phyloP scores from a whole-genome alignment of 2,329 filamentous ascomycete genomes.

The Colletotrichum sojae region DNA sequence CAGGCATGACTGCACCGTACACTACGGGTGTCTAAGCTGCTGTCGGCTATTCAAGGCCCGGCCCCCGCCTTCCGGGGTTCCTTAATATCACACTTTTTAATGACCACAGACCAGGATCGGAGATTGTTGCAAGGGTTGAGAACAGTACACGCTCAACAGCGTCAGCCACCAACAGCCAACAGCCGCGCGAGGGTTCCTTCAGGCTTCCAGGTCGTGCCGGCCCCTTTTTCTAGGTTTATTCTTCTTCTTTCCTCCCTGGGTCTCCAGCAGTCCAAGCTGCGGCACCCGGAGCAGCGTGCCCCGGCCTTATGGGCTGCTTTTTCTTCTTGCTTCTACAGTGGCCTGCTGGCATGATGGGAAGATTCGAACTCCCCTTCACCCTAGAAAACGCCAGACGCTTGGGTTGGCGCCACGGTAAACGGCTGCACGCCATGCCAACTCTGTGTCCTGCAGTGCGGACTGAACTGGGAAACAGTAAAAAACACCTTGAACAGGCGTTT shows the following conservation, averaged over 20 bases:
- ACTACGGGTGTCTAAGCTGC: not conserved
- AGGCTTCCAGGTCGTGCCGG: not conserved
- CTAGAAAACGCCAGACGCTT: slow-evolving; percentile 6
- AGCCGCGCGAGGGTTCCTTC: slow-evolving; percentile 11
- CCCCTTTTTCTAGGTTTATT: not conserved
- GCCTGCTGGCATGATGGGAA: no score
- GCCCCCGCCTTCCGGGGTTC: slow-evolving; percentile 14
- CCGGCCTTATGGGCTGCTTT: not conserved
- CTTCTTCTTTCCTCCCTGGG: not conserved
- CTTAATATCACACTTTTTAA: slow-evolving; percentile 33
- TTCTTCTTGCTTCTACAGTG: no score
- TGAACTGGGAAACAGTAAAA: not conserved
- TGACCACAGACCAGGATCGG: slow-evolving; percentile 36
- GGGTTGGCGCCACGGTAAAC: not conserved
- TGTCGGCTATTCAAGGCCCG: slow-evolving; percentile 6
- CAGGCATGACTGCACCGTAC: no score
- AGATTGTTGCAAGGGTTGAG: slow-evolving; percentile 28
- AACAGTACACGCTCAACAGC: slow-evolving; percentile 1
- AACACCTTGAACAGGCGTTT: not conserved
- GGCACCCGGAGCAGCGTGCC: slow-evolving; percentile 14
- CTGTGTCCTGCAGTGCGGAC: slow-evolving; percentile 5
- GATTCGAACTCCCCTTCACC: not conserved
- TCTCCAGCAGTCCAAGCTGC: not conserved
- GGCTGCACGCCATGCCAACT: slow-evolving; percentile 15
- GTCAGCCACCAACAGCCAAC: slow-evolving; percentile 9